A percentile compares a stretch with the other conserved stretches of the same genome.
Evolutionary conservation across 2,329 filamentous ascomycete species (phyloP).

Genomic region (Cyclaneusma minus): DNA sequence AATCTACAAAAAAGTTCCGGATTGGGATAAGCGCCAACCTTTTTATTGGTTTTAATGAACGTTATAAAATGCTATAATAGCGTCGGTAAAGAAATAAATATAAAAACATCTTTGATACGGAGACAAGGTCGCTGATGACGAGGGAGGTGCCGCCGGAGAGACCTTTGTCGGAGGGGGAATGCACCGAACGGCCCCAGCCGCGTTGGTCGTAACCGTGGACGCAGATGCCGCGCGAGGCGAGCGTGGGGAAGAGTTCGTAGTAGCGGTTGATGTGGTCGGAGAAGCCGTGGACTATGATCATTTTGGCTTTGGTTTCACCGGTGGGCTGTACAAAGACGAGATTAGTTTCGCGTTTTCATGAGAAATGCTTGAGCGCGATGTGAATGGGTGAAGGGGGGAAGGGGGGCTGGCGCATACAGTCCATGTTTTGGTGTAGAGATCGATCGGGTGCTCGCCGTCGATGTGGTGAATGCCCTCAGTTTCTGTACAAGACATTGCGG

Average conservation of each 20-base stretch:
- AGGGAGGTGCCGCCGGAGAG: slow-evolving; percentile 56
- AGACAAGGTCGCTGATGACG: slow-evolving; percentile 65
- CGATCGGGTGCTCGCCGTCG: slow-evolving; percentile 8
- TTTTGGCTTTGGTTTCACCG: slow-evolving; percentile 52
- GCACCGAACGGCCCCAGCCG: slow-evolving; percentile 71
- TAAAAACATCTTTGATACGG: slow-evolving; percentile 58
- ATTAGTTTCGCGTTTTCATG: too few relatives aligned
- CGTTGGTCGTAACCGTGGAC: slow-evolving; percentile 70
- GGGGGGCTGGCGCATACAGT: too few relatives aligned
- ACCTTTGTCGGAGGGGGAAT: slow-evolving; percentile 45
- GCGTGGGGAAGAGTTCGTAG: slow-evolving; percentile 52
- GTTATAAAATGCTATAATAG: too few relatives aligned
- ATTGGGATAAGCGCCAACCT: too few relatives aligned
- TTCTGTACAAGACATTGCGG: too few relatives aligned
- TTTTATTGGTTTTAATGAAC: too few relatives aligned
- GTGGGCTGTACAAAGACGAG: too few relatives aligned
- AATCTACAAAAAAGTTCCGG: too few relatives aligned
- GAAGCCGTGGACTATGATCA: slow-evolving; percentile 81
- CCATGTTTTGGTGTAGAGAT: slow-evolving; percentile 19
- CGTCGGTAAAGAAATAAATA: too few relatives aligned
- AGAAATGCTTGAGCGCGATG: too few relatives aligned
- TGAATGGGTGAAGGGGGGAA: too few relatives aligned
- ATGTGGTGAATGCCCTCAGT: slow-evolving; percentile 16
- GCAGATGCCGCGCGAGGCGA: slow-evolving; percentile 59
- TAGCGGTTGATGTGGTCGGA: slow-evolving; percentile 74